Base-by-base conservation (phyloP, 257 asterid genomes). In the Solanum sejunctum region DNA sequence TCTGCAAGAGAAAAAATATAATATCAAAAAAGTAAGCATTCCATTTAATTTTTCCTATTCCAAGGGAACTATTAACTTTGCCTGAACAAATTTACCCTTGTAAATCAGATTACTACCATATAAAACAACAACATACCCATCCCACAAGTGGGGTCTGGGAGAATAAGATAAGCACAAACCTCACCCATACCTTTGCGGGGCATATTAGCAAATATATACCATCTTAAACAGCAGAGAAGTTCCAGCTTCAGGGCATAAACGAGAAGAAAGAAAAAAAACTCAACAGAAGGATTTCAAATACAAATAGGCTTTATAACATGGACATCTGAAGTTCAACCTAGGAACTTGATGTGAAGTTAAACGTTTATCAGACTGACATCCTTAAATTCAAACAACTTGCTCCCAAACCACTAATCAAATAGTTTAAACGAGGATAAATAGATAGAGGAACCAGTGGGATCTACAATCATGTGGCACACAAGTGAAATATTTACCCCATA, bases 1-100 rank as follows among this genome's bases (percentile, higher is more conserved):
- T 90, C 99, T 96, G 98, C 94, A 90, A 91, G 82, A 90, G 75
- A 84, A 87, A 47, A 87, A 36, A 73, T 36, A 85, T 17, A 72
- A 66, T 47, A 86, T 43, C 55, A 70, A 82, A 83, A 86, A 82
- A 84, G 87, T 87, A 80, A 88, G 88, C 28, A 81, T 81, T 16
- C 21, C 82, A 77, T 51, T 51, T 77, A 8, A 13, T 52, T 77
- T 49, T 77, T 20, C 23, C 82, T 51, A 26, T 51, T 77, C 17
- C 10, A 51, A 77, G 28, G 82, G 82, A 77, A 52, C 82, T 77
- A 77, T 52, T 52, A 51, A 26, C 63, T 26, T 52, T 17, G 26
- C 82, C 5, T 77, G 43, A 51, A 51, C 26, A 32, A 28, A 77
- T 51, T 77, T 52, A 77, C 47, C 43, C 45, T 52, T 9, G 12